phyloP scores from a whole-genome alignment of 495 filamentous ascomycete genomes.

The Neurospora sp. region DNA sequence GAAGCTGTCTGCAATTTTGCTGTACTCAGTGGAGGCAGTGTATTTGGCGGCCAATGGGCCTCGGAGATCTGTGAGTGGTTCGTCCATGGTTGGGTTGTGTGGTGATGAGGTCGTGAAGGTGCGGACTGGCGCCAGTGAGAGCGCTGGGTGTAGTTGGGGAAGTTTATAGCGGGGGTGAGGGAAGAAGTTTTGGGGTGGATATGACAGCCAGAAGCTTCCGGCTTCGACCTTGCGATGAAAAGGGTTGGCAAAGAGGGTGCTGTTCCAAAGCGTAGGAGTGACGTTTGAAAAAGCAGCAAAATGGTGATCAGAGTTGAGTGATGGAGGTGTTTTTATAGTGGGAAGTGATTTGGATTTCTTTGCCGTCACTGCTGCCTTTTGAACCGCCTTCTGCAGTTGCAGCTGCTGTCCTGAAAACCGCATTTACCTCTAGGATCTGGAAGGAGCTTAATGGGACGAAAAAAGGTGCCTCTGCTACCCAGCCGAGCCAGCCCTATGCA shows the following conservation, averaged over 20 bases:
- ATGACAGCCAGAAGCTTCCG: neutral
- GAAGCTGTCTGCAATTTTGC: conserved; percentile 15
- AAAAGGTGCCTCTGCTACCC: neutral
- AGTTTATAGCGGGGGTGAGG: conserved; percentile 5
- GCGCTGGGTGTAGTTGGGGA: neutral
- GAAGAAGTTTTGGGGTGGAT: conserved; percentile 3
- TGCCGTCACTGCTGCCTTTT: neutral
- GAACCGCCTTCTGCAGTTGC: neutral
- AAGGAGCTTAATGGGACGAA: neutral
- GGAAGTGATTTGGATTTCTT: neutral
- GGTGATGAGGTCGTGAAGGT: conserved; percentile 4
- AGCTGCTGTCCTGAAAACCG: neutral
- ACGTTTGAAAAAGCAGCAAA: neutral
- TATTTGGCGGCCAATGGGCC: conserved; percentile 12
- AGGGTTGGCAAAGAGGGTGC: neutral
- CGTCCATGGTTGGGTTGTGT: conserved; percentile 12
- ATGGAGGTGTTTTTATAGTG: neutral
- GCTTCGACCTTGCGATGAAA: neutral
- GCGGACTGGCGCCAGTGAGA: neutral
- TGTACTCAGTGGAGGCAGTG: conserved; percentile 20
- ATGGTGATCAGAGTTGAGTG: neutral
- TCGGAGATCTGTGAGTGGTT: neutral
- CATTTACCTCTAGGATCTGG: neutral
- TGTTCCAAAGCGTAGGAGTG: neutral
- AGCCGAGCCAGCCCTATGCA: neutral